phyloP scores from a whole-genome alignment of 208 protist species.

The Leptomonas pyrrhocoris region DNA sequence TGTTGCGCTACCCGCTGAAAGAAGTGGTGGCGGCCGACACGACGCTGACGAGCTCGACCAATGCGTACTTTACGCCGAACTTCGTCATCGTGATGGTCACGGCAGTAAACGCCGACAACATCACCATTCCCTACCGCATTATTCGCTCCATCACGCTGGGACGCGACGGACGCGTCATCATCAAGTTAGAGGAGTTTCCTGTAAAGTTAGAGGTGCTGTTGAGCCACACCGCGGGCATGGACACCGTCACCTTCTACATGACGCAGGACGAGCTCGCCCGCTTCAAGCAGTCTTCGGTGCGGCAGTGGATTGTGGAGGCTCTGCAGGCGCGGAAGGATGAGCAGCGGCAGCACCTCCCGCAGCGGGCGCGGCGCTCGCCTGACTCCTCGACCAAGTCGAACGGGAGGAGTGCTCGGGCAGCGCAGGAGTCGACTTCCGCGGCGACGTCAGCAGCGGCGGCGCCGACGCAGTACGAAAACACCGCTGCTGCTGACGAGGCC shows the following conservation, averaged over 20 bases:
- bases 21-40: constrained; percentile 73
- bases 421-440: constrained; percentile 2
- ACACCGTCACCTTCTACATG: constrained; percentile 80
- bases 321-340: constrained; percentile 56
- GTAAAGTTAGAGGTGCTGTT: constrained; percentile 82
- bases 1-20: constrained; percentile 69
- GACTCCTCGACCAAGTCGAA: constrained; percentile 10
- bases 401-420: neutral
- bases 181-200: constrained; percentile 85
- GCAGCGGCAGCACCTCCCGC: constrained; percentile 26
- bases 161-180: constrained; percentile 75
- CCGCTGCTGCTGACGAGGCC: neutral
- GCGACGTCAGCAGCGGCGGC: constrained; percentile 6
- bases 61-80: constrained; percentile 82
- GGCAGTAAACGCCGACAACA: constrained; percentile 78
- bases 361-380: constrained; percentile 20
- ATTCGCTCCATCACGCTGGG: constrained; percentile 85
- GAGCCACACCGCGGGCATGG: constrained; percentile 74
- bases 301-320: constrained; percentile 74
- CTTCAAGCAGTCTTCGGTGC: constrained; percentile 84
- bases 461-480: neutral
- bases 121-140: constrained; percentile 83
- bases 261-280: constrained; percentile 43
- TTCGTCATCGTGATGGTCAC: constrained; percentile 86
- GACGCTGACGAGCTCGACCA: constrained; percentile 57